Evolutionary conservation across 352 stramenopile species (phyloP), one percentile per base, ranked within the genome.

Genomic region (Peronospora belbahrii): DNA sequence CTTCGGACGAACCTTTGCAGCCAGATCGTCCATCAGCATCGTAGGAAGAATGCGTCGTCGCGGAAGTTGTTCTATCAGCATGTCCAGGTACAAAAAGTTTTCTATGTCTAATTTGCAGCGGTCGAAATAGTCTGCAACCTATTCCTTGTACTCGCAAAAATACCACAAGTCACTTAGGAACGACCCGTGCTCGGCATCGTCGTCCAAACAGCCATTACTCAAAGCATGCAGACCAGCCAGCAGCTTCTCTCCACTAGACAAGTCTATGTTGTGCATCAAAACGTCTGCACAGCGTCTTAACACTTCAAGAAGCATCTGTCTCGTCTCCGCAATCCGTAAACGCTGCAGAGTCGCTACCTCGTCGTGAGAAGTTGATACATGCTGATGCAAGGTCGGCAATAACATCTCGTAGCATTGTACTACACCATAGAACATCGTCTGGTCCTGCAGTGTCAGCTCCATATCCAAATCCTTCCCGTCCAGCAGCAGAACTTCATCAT

Each of bases 161-260:
- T 73, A 55, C 74, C 74, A 88, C 17, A 88, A 42, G 50, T 92
- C 80, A 27, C 74, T 87, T 35, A 92, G 22, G 27, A 73, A 82
- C 46, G 77, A 85, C 10, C 77, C 80, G 24, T 76, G 64, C 43
- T 92, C 77, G 0, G 58, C 51, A 2, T 65, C 54, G 2, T 83
- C 52, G 3, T 78, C 60, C 24, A 74, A 47, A 6, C 62, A 74
- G 35, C 71, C 68, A 48, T 84, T 73, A 15, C 71, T 81, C 4
- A 89, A 42, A 39, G 65, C 55, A 44, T 92, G 73, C 4, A 92
- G 44, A 23, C 80, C 70, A 23, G 65, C 67, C 28, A 89, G 41
- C 19, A 88, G 34, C 14, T 62, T 48, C 28, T 89, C 77, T 1
- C 24, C 62, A 53, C n/a, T 48, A 19, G 30, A 42, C n/a, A 33